Conservation (phyloP, 495 filamentous ascomycete genomes). For the Podospora appendiculata region DNA sequence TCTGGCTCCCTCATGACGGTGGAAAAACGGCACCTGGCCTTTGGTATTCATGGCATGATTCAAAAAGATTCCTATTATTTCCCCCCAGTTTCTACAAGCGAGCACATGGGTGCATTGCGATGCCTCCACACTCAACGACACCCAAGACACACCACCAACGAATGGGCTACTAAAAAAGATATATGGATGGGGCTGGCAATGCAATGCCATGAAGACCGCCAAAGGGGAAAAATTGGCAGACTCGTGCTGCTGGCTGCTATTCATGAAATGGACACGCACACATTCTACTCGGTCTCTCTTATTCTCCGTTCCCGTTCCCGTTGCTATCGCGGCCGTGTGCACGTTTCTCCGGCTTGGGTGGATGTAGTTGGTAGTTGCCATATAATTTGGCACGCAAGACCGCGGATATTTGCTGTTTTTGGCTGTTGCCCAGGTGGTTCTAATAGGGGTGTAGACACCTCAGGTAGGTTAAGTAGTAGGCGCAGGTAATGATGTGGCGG, state of each 20-base stretch:
- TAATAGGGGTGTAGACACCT: too few species aligned
- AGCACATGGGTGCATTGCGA: not conserved
- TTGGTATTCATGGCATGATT: conserved; percentile 16
- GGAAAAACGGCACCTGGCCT: conserved; percentile 9
- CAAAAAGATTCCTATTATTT: conserved; percentile 14
- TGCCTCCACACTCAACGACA: not conserved
- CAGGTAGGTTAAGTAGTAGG: too few species aligned
- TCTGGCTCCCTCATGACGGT: conserved; percentile 11
- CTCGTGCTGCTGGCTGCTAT: not conserved
- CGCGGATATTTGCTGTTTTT: too few species aligned
- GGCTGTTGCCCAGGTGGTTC: too few species aligned
- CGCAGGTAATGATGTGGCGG: too few species aligned
- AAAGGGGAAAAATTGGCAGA: not conserved
- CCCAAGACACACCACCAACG: not conserved
- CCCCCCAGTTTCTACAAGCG: not conserved
- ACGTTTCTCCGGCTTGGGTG: too few species aligned
- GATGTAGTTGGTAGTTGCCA: too few species aligned
- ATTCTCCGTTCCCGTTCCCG: too few species aligned
- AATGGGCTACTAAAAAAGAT: too few species aligned
- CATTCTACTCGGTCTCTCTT: not conserved
- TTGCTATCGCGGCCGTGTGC: too few species aligned
- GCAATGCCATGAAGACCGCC: not conserved
- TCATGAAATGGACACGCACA: not conserved
- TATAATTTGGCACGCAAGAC: too few species aligned
- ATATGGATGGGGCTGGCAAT: too few species aligned